Evolutionary conservation across 371 early-diverging fungal species (phyloP).

Genomic region (Mucor racemosus): DNA sequence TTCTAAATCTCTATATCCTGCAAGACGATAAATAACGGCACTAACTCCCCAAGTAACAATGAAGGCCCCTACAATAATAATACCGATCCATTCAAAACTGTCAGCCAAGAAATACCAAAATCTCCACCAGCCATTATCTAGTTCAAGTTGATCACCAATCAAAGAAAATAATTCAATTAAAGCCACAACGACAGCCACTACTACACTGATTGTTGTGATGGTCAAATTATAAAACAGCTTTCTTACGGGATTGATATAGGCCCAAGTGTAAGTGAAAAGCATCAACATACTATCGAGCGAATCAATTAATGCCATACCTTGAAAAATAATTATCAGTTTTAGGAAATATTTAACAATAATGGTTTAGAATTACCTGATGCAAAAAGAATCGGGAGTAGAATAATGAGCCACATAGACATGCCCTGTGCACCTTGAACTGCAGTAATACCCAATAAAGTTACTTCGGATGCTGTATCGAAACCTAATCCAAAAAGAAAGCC

Average conservation of each 20-base stretch:
- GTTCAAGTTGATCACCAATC: constrained; percentile 47
- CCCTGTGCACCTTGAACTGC: constrained; percentile 54
- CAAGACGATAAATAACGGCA: constrained; percentile 45
- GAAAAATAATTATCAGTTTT: not conserved
- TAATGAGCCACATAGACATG: constrained; percentile 55
- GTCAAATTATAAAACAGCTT: constrained; percentile 69
- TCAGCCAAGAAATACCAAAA: constrained; percentile 55
- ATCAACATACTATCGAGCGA: constrained; percentile 71
- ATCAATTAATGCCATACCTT: constrained; percentile 68
- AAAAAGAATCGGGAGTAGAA: constrained; percentile 69
- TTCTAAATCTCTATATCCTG: constrained; percentile 53
- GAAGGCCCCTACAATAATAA: constrained; percentile 57
- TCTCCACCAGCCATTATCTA: constrained; percentile 65
- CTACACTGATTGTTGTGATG: constrained; percentile 63
- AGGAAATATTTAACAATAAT: not conserved
- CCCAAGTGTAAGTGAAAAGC: constrained; percentile 67
- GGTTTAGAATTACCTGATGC: constrained; percentile 51
- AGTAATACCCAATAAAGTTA: constrained; percentile 62
- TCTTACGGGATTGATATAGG: constrained; percentile 63
- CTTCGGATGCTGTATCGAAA: constrained; percentile 74
- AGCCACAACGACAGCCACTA: constrained; percentile 64
- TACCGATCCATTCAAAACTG: constrained; percentile 61
- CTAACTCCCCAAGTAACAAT: constrained; percentile 54
- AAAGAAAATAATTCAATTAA: constrained; percentile 58
- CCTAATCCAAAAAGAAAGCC: constrained; percentile 71